Conservation (phyloP, 1,284 basidiomycete species). For the Fomitiporia mediterranea region DNA sequence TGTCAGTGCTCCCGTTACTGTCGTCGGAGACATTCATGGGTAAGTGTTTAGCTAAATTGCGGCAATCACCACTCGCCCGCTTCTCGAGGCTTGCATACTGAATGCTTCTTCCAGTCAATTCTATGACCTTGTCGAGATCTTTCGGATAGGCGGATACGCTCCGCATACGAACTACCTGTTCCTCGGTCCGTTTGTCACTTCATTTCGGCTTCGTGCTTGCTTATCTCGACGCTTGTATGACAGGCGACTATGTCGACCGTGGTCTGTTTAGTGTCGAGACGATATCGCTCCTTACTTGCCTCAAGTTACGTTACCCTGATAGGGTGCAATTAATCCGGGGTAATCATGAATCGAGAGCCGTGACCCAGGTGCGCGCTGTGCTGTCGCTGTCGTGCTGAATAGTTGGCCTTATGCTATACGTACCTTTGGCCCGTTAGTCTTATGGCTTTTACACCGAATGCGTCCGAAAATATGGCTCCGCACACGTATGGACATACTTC, state of each 20-base stretch:
- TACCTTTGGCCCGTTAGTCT: conserved; percentile 52
- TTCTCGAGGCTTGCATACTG: not conserved
- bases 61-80: not conserved
- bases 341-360: conserved; percentile 97
- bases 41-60: conserved; percentile 40
- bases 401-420: conserved; percentile 8
- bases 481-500: conserved; percentile 98
- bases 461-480: conserved; percentile 93
- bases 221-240: conserved; percentile 7
- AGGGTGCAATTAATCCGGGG: conserved; percentile 96
- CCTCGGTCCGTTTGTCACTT: conserved; percentile 59
- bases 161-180: conserved; percentile 98
- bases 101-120: conserved; percentile 71
- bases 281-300: conserved; percentile 93
- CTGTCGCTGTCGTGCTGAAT: conserved; percentile 6
- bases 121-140: conserved; percentile 99
- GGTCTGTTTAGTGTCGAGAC: conserved; percentile 98
- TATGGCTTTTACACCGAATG: conserved; percentile 99
- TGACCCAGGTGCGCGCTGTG: conserved; percentile 78
- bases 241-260: conserved; percentile 97
- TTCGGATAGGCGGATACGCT: conserved; percentile 95
- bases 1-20: conserved; percentile 96
- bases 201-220: not conserved
- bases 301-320: conserved; percentile 96
- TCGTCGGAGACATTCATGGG: conserved; percentile 99